Base-by-base conservation (phyloP, 1,284 basidiomycete genomes). In the Macrocystidia cucumis region DNA sequence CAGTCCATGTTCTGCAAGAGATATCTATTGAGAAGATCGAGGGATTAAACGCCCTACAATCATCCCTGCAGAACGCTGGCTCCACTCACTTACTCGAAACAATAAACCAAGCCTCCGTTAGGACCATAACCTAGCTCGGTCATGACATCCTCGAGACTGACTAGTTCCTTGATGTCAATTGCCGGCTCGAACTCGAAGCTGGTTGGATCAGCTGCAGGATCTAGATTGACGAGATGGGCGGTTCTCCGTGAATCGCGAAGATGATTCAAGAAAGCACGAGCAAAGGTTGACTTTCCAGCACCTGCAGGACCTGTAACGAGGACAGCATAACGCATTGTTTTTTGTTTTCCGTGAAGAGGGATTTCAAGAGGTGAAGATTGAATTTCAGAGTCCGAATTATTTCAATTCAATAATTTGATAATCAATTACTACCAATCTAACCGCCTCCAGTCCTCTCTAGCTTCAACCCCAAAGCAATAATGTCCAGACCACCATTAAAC, bases 241-340 rank as follows among this genome's bases (percentile, higher is more conserved):
- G 81, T 80, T 5, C 96, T 77, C 42, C 81, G 87, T 30, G 91
- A 70, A 0, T 87, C 75, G 42, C 78, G 79, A 4, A 98, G 80
- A 63, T 98, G 95, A 2, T 90, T 92, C 42, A 98, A 75, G 49
- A 98, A 78, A 0, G 91, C 78, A 2, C 75, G 70, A 52, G 89
- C 89, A 55, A 99, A 96, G 0, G 96, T 98, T 0, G 92, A 92
- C 67, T 99, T 99, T 42, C 96, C 96, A 5, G 95, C 91, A 26
- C 96, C 96, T 1, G 96, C 96, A 33, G 96, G 95, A 21, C 91
- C 91, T 37, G 85, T 84, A 33, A 85, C 72, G 28, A 95, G 74
- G 18, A 92, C 84, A 5, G 90, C 90, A 69, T 95, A 93, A 41
- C 90, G 81, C 90, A 95, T 93, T 25, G 23, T 25, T 25, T 25